Conservation (phyloP, 2,329 filamentous ascomycete genomes). For the Clonostachys sp. region DNA sequence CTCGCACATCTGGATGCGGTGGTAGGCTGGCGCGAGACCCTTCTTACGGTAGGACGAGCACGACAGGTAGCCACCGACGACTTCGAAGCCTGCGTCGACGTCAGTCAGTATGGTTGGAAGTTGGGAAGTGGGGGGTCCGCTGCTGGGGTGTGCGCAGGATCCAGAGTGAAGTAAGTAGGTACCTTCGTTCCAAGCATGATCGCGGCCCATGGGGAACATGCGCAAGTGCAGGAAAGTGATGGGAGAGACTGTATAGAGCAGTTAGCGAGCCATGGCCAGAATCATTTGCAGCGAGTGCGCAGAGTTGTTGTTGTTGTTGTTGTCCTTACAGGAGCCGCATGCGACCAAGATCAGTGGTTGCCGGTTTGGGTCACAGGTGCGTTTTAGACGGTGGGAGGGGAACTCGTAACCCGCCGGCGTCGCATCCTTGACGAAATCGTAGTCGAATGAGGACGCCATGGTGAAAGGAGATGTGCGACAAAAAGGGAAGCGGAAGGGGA, state of each 20-base stretch:
- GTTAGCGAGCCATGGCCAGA: neutral
- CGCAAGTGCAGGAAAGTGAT: conserved; percentile 74
- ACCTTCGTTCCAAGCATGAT: conserved; percentile 59
- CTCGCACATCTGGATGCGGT: conserved; percentile 70
- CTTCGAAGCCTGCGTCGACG: conserved; percentile 54
- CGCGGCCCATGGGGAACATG: conserved; percentile 85
- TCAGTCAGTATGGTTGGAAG: conserved; percentile 20
- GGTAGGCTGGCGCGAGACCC: conserved; percentile 26
- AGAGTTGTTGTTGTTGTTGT: neutral
- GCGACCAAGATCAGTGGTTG: conserved; percentile 64
- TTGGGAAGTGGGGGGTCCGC: neutral
- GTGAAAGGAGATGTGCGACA: neutral
- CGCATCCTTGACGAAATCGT: conserved; percentile 23
- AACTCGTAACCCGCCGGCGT: conserved; percentile 48
- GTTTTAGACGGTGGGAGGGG: conserved; percentile 54
- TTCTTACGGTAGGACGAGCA: conserved; percentile 29
- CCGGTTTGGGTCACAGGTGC: conserved; percentile 45
- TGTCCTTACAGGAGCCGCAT: conserved; percentile 51
- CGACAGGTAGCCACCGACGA: conserved; percentile 61
- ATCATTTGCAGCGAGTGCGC: neutral
- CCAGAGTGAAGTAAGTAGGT: conserved; percentile 1
- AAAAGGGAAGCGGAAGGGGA: neutral
- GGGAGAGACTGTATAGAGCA: conserved; percentile 48
- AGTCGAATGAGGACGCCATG: conserved; percentile 11
- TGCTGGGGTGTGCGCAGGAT: neutral